phyloP scores from a whole-genome alignment of 495 filamentous ascomycete genomes.

The Choiromyces venosus region DNA sequence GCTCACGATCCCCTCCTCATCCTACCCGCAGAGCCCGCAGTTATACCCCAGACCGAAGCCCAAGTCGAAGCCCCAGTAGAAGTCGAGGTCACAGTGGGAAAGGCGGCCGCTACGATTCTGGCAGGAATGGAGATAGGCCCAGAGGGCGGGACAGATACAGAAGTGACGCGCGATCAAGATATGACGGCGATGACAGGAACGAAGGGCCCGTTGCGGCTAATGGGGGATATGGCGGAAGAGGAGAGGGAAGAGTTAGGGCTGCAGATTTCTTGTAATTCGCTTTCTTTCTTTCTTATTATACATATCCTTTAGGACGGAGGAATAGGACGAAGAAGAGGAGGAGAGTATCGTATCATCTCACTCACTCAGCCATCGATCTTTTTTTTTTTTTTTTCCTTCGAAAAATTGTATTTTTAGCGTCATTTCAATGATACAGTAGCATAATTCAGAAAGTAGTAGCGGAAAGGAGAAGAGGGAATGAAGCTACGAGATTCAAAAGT shows the following conservation, averaged over 20 bases:
- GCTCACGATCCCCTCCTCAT: slow-evolving; percentile 17
- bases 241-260: slow-evolving; percentile 30
- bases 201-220: slow-evolving; percentile 6
- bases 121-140: slow-evolving; percentile 8
- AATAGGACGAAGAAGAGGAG: not conserved
- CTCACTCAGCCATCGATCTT: not conserved
- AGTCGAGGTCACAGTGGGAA: slow-evolving; percentile 15
- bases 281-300: not conserved
- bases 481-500: not conserved
- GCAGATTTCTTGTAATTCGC: slow-evolving; percentile 34
- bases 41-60: not conserved
- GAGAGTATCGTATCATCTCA: not conserved
- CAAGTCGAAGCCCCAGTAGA: slow-evolving; percentile 13
- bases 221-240: slow-evolving; percentile 16
- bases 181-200: slow-evolving; percentile 16
- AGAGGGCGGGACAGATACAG: slow-evolving; percentile 9
- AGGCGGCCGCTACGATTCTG: slow-evolving; percentile 13
- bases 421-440: not conserved
- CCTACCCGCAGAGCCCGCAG: slow-evolving; percentile 8
- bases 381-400: not conserved
- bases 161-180: slow-evolving; percentile 1
- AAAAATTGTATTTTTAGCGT: not conserved
- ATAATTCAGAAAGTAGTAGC: not conserved
- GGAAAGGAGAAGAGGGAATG: not conserved
- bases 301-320: not conserved